A percentile compares a stretch with the other conserved stretches of the same genome.
Evolutionary conservation across 768 basidiomycete genomes (phyloP).

Genomic region (Multifurca ochricompacta): DNA sequence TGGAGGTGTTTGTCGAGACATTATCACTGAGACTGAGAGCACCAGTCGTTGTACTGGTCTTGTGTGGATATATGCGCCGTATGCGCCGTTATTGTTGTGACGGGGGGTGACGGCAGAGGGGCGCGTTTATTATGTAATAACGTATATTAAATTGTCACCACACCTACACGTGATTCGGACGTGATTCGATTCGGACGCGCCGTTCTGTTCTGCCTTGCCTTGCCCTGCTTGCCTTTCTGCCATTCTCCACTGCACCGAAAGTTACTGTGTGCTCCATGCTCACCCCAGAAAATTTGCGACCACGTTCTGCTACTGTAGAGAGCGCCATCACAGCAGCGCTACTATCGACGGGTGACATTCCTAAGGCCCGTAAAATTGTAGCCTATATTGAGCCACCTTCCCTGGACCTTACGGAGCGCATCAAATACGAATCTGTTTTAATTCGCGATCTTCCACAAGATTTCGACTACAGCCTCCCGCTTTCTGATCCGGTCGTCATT

Average conservation of each 20-base stretch:
- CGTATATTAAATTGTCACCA: too few species aligned
- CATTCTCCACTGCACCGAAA: neutral
- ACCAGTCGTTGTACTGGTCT: too few species aligned
- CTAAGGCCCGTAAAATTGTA: neutral
- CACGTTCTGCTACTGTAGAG: neutral
- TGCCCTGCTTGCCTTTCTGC: neutral
- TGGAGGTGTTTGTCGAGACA: conserved; percentile 14
- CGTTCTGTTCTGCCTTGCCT: too few species aligned
- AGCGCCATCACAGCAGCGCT: neutral
- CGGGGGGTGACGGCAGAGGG: too few species aligned
- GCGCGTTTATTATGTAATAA: conserved; percentile 12
- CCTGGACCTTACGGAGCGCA: conserved; percentile 4
- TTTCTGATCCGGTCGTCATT: conserved; percentile 9
- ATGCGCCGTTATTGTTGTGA: neutral
- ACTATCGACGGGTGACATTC: neutral
- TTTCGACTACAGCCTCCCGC: conserved; percentile 10
- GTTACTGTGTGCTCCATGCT: neutral
- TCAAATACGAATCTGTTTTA: conserved; percentile 9
- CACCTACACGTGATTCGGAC: too few species aligned
- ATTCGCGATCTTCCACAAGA: conserved; percentile 14
- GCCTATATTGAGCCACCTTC: conserved; percentile 5
- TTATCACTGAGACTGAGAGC: neutral
- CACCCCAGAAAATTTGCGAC: neutral
- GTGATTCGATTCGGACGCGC: too few species aligned
- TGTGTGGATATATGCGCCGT: too few species aligned